Base-by-base conservation (phyloP, 2,329 filamentous ascomycete species). In the Ilyonectria robusta region DNA sequence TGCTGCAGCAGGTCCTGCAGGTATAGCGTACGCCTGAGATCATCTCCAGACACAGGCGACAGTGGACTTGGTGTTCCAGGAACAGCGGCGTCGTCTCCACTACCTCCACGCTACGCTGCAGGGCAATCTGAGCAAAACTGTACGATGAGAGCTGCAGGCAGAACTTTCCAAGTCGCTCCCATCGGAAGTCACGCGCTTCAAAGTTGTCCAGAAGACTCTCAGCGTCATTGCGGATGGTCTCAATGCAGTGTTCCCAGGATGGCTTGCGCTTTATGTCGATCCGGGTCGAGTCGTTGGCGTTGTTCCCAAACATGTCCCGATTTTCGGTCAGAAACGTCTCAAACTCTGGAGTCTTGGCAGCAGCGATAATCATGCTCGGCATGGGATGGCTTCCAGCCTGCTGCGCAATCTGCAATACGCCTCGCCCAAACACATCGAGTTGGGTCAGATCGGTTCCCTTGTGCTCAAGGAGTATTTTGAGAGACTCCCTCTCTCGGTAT, bases 261-360 rank as follows among this genome's bases (percentile, higher is more conserved):
- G 26, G 47, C 11, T 44, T 19, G 10, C 17, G 17, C 11, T 40
- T 65, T 9, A 42, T 21, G 6, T 64, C 51, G 3, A 71, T 42
- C 10, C 47, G 51, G 35, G 50, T 59, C 8, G 59, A 54, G 23
- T 63, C 68, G 31, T 58, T 53, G 13, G 66, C 53, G 31, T 59
- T 70, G 31, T 64, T 59, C 2, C 70, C 70, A 33, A 65, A 63
- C 63, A 71, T 67, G 21, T 70, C 68, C 37, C 59, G 55, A 23
- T 66, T 63, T 23, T 67, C 55, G 4, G 57, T 62, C 10, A 71
- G 55, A n/a, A 60, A 35, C 2, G 23, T 23, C 44, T 68, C 70
- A 0, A 58, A 19, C 4, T 53, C 46, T 10, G 56, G 33, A 10
- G 66, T 66, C 46, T 66, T 71, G 3, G 54, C 56, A 2, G 65